Evolutionary conservation across 2,329 filamentous ascomycete genomes (phyloP).

Genomic region (Colletotrichum sojae): DNA sequence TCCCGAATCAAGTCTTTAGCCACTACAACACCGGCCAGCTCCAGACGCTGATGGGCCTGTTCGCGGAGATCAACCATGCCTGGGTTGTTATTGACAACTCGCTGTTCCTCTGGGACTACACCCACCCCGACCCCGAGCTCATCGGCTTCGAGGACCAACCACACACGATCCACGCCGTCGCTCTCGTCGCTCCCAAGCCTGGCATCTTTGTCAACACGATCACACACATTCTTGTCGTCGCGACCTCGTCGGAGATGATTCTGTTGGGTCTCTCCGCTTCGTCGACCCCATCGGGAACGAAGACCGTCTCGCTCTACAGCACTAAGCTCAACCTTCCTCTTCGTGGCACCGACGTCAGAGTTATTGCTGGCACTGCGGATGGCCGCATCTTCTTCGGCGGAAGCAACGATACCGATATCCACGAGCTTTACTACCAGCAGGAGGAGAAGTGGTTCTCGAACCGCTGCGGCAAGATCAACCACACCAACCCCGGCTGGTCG

Average conservation of each 20-base stretch:
- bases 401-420: conserved; percentile 84
- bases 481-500: conserved; percentile 81
- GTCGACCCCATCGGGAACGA: conserved; percentile 77
- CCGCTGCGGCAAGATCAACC: conserved; percentile 89
- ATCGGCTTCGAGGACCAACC: conserved; percentile 93
- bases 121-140: conserved; percentile 88
- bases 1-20: conserved; percentile 92
- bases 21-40: conserved; percentile 92
- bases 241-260: conserved; percentile 87
- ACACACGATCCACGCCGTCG: conserved; percentile 91
- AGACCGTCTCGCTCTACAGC: conserved; percentile 84
- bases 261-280: conserved; percentile 86
- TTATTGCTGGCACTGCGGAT: conserved; percentile 84
- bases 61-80: conserved; percentile 93
- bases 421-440: conserved; percentile 96
- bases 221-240: conserved; percentile 89
- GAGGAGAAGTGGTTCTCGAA: conserved; percentile 97
- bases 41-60: conserved; percentile 93
- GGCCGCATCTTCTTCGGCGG: conserved; percentile 96
- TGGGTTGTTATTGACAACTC: conserved; percentile 98
- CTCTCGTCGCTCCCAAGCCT: conserved; percentile 84
- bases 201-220: conserved; percentile 91
- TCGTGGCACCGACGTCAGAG: conserved; percentile 81
- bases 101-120: conserved; percentile 98
- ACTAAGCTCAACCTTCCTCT: conserved; percentile 88